Conservation (phyloP, 2,329 filamentous ascomycete genomes). For the Chaetomium strumarium region DNA sequence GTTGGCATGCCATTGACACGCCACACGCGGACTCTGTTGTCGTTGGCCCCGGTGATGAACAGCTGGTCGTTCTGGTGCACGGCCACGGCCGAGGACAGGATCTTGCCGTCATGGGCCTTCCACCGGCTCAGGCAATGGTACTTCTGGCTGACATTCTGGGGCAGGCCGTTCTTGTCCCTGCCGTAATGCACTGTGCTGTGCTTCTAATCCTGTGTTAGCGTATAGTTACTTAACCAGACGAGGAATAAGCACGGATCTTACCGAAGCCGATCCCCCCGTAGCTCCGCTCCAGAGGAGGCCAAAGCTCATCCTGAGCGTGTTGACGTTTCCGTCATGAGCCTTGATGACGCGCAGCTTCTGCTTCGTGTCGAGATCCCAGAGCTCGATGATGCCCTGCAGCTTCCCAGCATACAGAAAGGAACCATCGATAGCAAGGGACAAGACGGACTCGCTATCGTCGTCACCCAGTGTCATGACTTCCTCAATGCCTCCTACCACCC, state of each 20-base stretch:
- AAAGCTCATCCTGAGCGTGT: slow-evolving; percentile 79
- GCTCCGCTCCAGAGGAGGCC: slow-evolving; percentile 82
- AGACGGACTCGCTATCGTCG: slow-evolving; percentile 57
- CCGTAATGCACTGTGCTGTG: slow-evolving; percentile 62
- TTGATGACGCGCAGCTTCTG: slow-evolving; percentile 85
- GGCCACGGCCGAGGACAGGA: slow-evolving; percentile 76
- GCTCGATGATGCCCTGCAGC: slow-evolving; percentile 78
- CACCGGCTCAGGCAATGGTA: slow-evolving; percentile 32
- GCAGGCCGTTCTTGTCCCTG: slow-evolving; percentile 43
- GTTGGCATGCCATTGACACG: slow-evolving; percentile 52
- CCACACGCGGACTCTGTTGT: slow-evolving; percentile 86
- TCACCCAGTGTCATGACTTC: slow-evolving; percentile 62
- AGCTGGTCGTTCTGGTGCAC: slow-evolving; percentile 66
- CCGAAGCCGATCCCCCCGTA: slow-evolving; percentile 80
- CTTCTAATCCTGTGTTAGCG: slow-evolving; percentile 42
- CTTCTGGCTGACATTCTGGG: slow-evolving; percentile 50
- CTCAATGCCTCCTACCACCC: slow-evolving; percentile 56
- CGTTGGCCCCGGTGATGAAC: slow-evolving; percentile 92
- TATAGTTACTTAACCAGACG: not conserved
- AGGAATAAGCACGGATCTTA: slow-evolving; percentile 37
- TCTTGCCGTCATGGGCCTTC: slow-evolving; percentile 73
- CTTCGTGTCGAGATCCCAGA: slow-evolving; percentile 94
- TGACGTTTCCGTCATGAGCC: slow-evolving; percentile 73
- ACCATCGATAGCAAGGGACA: slow-evolving; percentile 80
- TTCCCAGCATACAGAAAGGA: slow-evolving; percentile 91